phyloP scores from a whole-genome alignment of 495 filamentous ascomycete genomes.

The Aspergillus saccharolyticus region DNA sequence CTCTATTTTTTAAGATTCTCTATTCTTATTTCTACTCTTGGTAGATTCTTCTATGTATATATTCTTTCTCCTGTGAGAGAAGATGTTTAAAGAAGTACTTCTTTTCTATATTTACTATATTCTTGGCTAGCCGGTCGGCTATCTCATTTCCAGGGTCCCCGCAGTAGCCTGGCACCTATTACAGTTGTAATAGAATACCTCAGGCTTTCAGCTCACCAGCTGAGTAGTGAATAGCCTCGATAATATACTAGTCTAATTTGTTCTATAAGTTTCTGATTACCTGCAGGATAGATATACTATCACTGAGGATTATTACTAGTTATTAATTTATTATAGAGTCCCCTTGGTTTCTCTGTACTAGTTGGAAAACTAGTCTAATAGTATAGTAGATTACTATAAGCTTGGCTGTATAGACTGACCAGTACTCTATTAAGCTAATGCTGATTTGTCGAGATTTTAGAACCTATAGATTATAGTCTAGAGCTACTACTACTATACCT shows the following conservation, averaged over 20 bases:
- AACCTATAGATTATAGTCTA: slow-evolving; percentile 5
- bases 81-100: slow-evolving; percentile 11
- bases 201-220: slow-evolving; percentile 8
- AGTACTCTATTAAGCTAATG: slow-evolving; percentile 12
- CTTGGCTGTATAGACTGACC: slow-evolving; percentile 14
- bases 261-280: slow-evolving; percentile 11
- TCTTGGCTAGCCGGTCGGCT: slow-evolving; percentile 11
- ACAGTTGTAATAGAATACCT: slow-evolving; percentile 10
- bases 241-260: slow-evolving; percentile 13
- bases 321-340: neutral
- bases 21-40: slow-evolving; percentile 14
- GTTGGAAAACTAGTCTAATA: too few species aligned
- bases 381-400: too few species aligned
- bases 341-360: too few species aligned
- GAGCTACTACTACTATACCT: slow-evolving; percentile 9
- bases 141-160: slow-evolving; percentile 8
- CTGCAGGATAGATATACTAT: slow-evolving; percentile 17
- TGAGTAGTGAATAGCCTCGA: slow-evolving; percentile 10
- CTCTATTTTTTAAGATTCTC: slow-evolving; percentile 12
- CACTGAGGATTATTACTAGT: slow-evolving; percentile 9
- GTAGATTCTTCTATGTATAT: slow-evolving; percentile 8
- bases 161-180: slow-evolving; percentile 13
- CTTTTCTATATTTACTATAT: slow-evolving; percentile 5
- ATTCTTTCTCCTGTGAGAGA: slow-evolving; percentile 10
- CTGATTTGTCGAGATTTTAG: slow-evolving; percentile 7